These are phyloP conservation scores for Scleromitrula shiraiana DNA, from an alignment of 2,329 filamentous ascomycete species.

Conservation along the genomic window DNA sequence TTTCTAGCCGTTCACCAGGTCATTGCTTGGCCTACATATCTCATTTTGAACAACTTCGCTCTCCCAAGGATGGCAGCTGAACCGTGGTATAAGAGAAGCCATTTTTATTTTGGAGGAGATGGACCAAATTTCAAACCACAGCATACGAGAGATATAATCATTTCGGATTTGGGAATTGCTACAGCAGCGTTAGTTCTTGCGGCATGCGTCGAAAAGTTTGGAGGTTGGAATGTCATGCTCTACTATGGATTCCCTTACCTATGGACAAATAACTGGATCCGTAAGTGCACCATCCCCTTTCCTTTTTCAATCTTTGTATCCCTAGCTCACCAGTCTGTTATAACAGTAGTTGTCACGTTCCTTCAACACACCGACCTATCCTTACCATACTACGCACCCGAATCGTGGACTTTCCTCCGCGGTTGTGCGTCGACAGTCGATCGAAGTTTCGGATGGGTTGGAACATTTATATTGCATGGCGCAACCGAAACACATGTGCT, in stretches of 20 bases:
- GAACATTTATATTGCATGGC: slow-evolving; percentile 53
- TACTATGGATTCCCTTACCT: slow-evolving; percentile 60
- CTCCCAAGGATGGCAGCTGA: slow-evolving; percentile 17
- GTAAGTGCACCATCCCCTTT: slow-evolving; percentile 33
- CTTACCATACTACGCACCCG: slow-evolving; percentile 51
- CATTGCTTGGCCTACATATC: slow-evolving; percentile 54
- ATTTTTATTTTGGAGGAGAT: slow-evolving; percentile 51
- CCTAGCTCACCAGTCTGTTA: too few relatives aligned
- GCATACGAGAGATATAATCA: slow-evolving; percentile 45
- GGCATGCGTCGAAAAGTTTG: slow-evolving; percentile 37
- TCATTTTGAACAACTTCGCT: slow-evolving; percentile 44
- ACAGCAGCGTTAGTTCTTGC: slow-evolving; percentile 39
- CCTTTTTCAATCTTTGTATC: not conserved
- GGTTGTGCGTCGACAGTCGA: slow-evolving; percentile 55
- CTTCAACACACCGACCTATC: slow-evolving; percentile 58
- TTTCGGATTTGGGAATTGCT: slow-evolving; percentile 49
- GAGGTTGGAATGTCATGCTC: slow-evolving; percentile 46
- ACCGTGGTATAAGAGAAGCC: slow-evolving; percentile 20
- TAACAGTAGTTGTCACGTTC: slow-evolving; percentile 62
- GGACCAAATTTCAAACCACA: slow-evolving; percentile 50
- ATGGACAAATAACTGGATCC: slow-evolving; percentile 63
- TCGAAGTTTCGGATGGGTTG: slow-evolving; percentile 55
- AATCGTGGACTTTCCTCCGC: slow-evolving; percentile 51
- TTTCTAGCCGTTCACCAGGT: slow-evolving; percentile 53
- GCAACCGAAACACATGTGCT: slow-evolving; percentile 56